Evolutionary conservation across 345 rosid species (phyloP).

Genomic region (Firmiana major): DNA sequence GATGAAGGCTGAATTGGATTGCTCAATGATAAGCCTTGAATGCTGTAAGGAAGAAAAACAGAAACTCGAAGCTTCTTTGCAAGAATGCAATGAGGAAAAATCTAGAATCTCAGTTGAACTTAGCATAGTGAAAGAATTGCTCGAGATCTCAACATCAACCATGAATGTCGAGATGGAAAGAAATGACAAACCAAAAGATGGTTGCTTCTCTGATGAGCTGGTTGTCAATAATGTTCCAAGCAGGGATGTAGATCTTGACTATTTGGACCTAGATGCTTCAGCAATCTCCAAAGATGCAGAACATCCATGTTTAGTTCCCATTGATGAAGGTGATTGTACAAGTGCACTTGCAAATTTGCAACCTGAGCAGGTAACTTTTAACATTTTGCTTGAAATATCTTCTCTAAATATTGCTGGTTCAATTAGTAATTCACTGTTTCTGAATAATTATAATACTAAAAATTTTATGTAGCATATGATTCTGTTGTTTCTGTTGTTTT

Average conservation of each 20-base stretch:
- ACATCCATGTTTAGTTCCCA: constrained; percentile 21
- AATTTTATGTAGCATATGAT: not conserved
- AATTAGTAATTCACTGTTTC: not conserved
- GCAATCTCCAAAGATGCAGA: constrained; percentile 29
- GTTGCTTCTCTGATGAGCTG: constrained; percentile 24
- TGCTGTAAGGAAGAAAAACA: constrained; percentile 97
- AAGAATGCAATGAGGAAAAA: constrained; percentile 58
- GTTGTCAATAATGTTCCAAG: constrained; percentile 19
- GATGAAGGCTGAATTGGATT: constrained; percentile 93
- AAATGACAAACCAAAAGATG: constrained; percentile 24
- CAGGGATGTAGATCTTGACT: not conserved
- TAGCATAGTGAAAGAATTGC: constrained; percentile 39
- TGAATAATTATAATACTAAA: not conserved
- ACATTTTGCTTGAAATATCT: constrained; percentile 2
- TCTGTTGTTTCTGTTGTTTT: not conserved
- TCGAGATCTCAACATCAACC: constrained; percentile 32
- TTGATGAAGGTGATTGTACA: constrained; percentile 22
- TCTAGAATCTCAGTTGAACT: constrained; percentile 57
- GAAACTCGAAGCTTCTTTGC: constrained; percentile 63
- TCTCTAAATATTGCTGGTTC: not conserved
- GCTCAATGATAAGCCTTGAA: constrained; percentile 86
- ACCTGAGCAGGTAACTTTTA: constrained; percentile 37
- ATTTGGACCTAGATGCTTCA: constrained; percentile 21
- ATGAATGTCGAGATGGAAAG: constrained; percentile 21
- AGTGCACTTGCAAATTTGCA: constrained; percentile 17